These are phyloP conservation scores for Chionographis japonica DNA, from an alignment of 106 monocot species.

Conservation along the genomic window DNA sequence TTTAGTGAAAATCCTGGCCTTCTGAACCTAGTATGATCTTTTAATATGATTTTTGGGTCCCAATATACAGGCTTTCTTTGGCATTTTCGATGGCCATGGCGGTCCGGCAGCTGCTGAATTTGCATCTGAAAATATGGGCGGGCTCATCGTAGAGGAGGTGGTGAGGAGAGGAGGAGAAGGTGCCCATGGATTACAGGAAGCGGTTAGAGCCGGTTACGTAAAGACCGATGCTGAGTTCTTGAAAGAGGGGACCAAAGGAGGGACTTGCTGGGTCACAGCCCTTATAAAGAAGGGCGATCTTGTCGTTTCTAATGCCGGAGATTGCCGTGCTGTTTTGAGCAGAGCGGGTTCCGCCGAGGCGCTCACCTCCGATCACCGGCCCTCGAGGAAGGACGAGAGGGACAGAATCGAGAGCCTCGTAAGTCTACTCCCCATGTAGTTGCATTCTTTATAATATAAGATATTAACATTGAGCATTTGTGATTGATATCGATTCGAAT, in stretches of 20 bases:
- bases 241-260: constrained; percentile 43
- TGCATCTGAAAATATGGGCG: constrained; percentile 57
- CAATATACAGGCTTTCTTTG: constrained; percentile 71
- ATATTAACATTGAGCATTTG: no score
- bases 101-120: constrained; percentile 78
- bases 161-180: constrained; percentile 8
- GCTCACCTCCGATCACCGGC: constrained; percentile 81
- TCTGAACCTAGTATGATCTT: no score
- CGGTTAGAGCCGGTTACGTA: constrained; percentile 57
- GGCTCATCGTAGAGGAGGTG: constrained; percentile 49
- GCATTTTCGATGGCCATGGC: constrained; percentile 89
- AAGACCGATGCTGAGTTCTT: constrained; percentile 71
- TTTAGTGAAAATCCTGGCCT: no score
- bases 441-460: no score
- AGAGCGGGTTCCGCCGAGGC: constrained; percentile 56
- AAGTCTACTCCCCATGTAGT: constrained; percentile 15
- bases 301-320: constrained; percentile 82
- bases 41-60: not conserved
- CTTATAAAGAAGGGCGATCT: constrained; percentile 62
- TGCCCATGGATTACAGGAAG: constrained; percentile 27
- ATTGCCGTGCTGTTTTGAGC: constrained; percentile 88
- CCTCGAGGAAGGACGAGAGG: constrained; percentile 75
- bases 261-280: constrained; percentile 76
- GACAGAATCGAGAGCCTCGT: constrained; percentile 77
- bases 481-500: no score